Evolutionary conservation across 306 rosid genomes (phyloP).

Genomic region (Sindora glabra): DNA sequence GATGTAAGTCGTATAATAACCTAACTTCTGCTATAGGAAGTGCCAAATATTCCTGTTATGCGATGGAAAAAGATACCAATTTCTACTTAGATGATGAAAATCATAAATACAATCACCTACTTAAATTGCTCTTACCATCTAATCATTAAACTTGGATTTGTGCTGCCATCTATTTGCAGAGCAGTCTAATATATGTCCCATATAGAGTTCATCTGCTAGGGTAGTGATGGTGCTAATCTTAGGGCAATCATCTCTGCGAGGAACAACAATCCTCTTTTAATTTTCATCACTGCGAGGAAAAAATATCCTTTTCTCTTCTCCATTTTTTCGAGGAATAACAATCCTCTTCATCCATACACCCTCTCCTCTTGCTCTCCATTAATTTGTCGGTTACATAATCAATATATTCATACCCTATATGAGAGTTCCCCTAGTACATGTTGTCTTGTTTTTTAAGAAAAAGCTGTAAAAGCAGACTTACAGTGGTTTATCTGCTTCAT

Average conservation of each 20-base stretch:
- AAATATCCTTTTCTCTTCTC: too few species aligned
- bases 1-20: background rate
- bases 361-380: too few species aligned
- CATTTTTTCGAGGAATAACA: too few species aligned
- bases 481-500: conserved; percentile 34
- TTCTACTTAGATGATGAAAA: too few species aligned
- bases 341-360: too few species aligned
- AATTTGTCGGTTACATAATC: too few species aligned
- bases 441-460: too few species aligned
- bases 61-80: too few species aligned
- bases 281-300: conserved; percentile 42
- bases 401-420: too few species aligned
- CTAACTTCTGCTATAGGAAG: background rate
- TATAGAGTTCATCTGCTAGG: conserved; percentile 12
- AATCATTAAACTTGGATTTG: background rate
- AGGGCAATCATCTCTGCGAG: conserved; percentile 22
- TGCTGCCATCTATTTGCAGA: background rate
- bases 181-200: conserved; percentile 24
- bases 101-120: too few species aligned
- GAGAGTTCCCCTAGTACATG: too few species aligned
- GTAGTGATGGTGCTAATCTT: conserved; percentile 22
- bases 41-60: too few species aligned
- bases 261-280: conserved; percentile 19
- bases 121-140: background rate
- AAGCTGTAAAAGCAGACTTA: conserved; percentile 35